Evolutionary conservation across 441 rosid genomes (phyloP), one percentile per base, ranked within the genome.

Genomic region (Brassica balearica): DNA sequence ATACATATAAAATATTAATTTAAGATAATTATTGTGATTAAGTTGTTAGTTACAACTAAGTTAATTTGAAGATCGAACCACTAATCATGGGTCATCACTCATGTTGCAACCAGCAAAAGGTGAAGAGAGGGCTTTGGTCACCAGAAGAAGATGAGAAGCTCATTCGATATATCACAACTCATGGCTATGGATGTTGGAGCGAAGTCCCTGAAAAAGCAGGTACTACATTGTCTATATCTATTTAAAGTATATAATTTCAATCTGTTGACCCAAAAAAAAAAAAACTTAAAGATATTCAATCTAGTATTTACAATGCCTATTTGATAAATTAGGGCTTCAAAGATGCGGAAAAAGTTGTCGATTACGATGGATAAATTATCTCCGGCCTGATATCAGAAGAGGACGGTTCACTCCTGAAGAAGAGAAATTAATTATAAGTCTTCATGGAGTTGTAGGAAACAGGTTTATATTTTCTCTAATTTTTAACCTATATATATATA

Each of bases 161-260:
- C 80, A 88, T 93, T 73, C 84, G 91, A 82, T 93, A 93, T 80
- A 93, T 96, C 85, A 91, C 97, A 34, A 89, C 97, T 74, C 91
- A 96, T 80, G 98, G 99, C 81, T 91, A 96, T 86, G 99, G 99
- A 43, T 92, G 99, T 59, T 96, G 99, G 99, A 96, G 99, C 83
- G 99, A 96, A 87, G 97, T 96, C 75, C 99, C 98, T 41, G 98
- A 93, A 79, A 96, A 93, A 93, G 99, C 99, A 64, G 99, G 99
- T 91, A n/a, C 51, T 20, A 1, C 48, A 27, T 4, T 48, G n/a
- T 25, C n/a, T 67, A 14, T 14, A 8, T 59, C 11, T 46, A 41
- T 15, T 12, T 34, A 48, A 77, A 25, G 41, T 34, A 36, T 17
- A 43, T 41, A 38, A 3, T 6, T 38, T 38, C 46, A 38, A 8